phyloP scores from a whole-genome alignment of 495 filamentous ascomycete species.

The Cercophora samala region DNA sequence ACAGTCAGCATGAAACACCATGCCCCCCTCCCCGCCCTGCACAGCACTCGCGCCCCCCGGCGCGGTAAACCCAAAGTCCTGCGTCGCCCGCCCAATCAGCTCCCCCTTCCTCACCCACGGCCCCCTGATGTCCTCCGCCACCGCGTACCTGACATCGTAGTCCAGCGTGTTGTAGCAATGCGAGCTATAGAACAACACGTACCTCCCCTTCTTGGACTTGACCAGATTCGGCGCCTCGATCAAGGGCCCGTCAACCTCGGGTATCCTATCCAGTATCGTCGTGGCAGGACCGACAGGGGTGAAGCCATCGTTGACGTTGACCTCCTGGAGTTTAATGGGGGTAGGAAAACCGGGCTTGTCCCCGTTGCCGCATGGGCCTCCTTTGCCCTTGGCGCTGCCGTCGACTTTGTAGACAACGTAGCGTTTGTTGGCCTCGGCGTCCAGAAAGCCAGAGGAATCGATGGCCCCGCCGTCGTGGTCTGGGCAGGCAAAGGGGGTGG shows the following conservation, averaged over 20 bases:
- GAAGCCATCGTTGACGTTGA: slow-evolving; percentile 46
- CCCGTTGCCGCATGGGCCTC: slow-evolving; percentile 55
- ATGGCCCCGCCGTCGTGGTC: slow-evolving; percentile 54
- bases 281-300: slow-evolving; percentile 50
- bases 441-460: slow-evolving; percentile 52
- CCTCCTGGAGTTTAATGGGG: slow-evolving; percentile 57
- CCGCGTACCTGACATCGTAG: slow-evolving; percentile 57
- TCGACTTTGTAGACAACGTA: slow-evolving; percentile 63
- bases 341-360: slow-evolving; percentile 48
- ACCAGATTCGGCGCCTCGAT: slow-evolving; percentile 60
- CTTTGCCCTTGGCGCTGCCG: slow-evolving; percentile 55
- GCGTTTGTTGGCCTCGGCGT: slow-evolving; percentile 45
- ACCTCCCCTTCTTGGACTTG: slow-evolving; percentile 40
- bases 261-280: slow-evolving; percentile 52
- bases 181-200: slow-evolving; percentile 59
- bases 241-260: slow-evolving; percentile 52
- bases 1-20: slow-evolving; percentile 53
- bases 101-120: slow-evolving; percentile 42
- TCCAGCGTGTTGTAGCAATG: slow-evolving; percentile 51
- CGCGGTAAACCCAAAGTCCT: slow-evolving; percentile 38
- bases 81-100: slow-evolving; percentile 34
- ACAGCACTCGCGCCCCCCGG: slow-evolving; percentile 39
- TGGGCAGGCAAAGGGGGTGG: slow-evolving; percentile 49
- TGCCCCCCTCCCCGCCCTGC: slow-evolving; percentile 30
- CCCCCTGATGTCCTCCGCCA: slow-evolving; percentile 43